These are phyloP conservation scores for Termitomyces sp. DNA, from an alignment of 768 basidiomycete genomes.

Conservation along the genomic window DNA sequence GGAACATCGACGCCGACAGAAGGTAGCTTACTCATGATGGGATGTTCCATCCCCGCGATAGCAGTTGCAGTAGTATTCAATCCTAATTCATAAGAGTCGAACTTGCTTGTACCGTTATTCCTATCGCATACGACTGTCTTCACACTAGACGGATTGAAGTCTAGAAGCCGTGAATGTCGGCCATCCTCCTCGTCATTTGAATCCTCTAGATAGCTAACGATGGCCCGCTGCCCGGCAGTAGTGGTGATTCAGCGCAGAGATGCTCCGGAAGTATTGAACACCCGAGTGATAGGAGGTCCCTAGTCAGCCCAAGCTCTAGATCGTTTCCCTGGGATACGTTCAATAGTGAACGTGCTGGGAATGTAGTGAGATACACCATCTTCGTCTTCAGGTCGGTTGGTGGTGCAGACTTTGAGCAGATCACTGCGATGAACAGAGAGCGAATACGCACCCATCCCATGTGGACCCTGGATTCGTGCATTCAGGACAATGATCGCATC, in stretches of 20 bases:
- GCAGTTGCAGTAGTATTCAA: no score
- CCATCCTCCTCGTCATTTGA: no score
- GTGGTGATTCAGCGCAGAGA: constrained; percentile 17
- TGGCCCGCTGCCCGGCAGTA: no score
- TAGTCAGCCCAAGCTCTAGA: constrained; percentile 11
- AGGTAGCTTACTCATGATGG: constrained; percentile 21
- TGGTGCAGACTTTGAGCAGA: no score
- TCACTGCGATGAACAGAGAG: constrained; percentile 9
- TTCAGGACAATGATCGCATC: constrained; percentile 10
- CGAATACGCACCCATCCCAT: neutral
- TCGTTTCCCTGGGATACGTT: neutral
- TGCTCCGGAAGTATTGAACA: no score
- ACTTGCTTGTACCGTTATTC: neutral
- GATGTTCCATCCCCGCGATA: no score
- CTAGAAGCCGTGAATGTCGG: neutral
- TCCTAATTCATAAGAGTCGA: no score
- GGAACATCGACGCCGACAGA: constrained; percentile 17
- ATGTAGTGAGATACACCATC: no score
- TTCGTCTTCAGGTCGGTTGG: no score
- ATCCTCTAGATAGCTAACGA: no score
- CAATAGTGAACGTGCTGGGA: no score
- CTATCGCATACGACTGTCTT: neutral
- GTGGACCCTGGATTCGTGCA: neutral
- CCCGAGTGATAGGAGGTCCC: no score
- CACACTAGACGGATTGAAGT: constrained; percentile 2